Base-by-base conservation (phyloP, 2,329 filamentous ascomycete genomes). In the Lachnellula hyalina region DNA sequence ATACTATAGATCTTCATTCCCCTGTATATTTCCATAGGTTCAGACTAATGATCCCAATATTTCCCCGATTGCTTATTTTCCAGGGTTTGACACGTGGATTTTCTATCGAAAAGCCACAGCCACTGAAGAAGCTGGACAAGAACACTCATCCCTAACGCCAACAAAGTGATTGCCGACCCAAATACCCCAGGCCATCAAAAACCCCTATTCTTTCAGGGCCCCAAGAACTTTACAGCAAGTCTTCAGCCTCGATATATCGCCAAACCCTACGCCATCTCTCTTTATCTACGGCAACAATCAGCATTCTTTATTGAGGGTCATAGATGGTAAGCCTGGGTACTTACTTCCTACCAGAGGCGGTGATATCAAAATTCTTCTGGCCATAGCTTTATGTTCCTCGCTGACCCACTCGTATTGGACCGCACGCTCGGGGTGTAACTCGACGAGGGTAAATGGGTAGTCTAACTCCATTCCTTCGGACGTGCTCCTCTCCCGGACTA, bases 341-440 rank as follows among this genome's bases (percentile, higher is more conserved):
- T 51, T 47, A 55, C 53, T 55, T 3, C 53, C 53, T 15, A 7
- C 14, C 8, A 32, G 28, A 11, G 28, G 28, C 9, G 28, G 28
- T 32, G 28, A 17, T 47, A 38, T 15, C 35, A 56, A 25, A 12
- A 56, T 55, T 14, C 17, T 35, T 19, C 19, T 36, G 4, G 58
- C 58, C 19, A 32, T 40, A 12, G 49, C 49, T 46, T 58, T 61
- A 32, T 61, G 41, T 32, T 51, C 53, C 19, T 38, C 47, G 15
- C 45, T 40, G 17, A 58, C 51, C 58, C 58, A 60, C 2, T 17
- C 15, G 38, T 60, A 60, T 42, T 49, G 36, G 12, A 57, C 11
- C 4, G 52, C 56, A 19, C 51, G 40, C 40, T 52, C 47, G 5
- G 58, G 58, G 28, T 49, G 46, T 44, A 36, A 55, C n/a, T 61